A percentile compares a stretch with the other conserved stretches of the same genome.
Conservation (phyloP, 2,329 filamentous ascomycete species). For the Cladosporium sp. region DNA sequence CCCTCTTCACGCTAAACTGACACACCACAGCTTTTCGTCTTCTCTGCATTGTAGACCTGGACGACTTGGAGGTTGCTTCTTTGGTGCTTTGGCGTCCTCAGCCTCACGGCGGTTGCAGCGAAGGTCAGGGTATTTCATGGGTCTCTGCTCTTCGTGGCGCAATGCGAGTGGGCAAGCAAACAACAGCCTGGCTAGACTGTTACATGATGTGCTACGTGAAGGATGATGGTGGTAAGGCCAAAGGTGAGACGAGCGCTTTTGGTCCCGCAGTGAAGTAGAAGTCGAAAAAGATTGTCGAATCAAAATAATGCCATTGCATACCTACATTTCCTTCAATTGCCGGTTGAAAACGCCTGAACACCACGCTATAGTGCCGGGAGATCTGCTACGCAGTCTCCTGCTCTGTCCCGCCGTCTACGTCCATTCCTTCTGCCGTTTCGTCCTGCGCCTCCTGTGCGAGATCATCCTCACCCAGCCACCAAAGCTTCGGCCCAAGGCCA, state of each 20-base stretch:
- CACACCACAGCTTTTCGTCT: constrained; percentile 47
- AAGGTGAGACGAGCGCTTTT: background rate
- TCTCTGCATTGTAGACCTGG: constrained; percentile 44
- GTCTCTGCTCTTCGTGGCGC: constrained; percentile 1
- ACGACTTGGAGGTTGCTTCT: background rate
- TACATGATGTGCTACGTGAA: constrained; percentile 4
- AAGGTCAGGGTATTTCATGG: background rate
- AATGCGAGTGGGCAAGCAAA: constrained; percentile 7
- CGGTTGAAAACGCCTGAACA: background rate
- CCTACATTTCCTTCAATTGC: background rate
- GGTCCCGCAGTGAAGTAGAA: constrained; percentile 9
- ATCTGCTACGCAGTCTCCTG: background rate
- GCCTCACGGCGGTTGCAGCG: constrained; percentile 7
- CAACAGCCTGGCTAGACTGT: constrained; percentile 11
- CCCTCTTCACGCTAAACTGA: constrained; percentile 13
- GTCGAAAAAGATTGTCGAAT: constrained; percentile 8
- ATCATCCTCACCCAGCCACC: constrained; percentile 36
- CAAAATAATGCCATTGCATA: constrained; percentile 4
- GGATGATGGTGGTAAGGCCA: background rate
- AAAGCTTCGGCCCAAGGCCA: constrained; percentile 43
- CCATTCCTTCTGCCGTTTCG: constrained; percentile 25
- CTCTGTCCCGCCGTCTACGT: constrained; percentile 11
- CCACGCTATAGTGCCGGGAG: constrained; percentile 6
- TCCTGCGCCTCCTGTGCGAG: constrained; percentile 14
- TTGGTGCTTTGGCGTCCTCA: constrained; percentile 10